These are phyloP conservation scores for Colletotrichum godetiae DNA, from an alignment of 2,329 filamentous ascomycete species.

Conservation along the genomic window DNA sequence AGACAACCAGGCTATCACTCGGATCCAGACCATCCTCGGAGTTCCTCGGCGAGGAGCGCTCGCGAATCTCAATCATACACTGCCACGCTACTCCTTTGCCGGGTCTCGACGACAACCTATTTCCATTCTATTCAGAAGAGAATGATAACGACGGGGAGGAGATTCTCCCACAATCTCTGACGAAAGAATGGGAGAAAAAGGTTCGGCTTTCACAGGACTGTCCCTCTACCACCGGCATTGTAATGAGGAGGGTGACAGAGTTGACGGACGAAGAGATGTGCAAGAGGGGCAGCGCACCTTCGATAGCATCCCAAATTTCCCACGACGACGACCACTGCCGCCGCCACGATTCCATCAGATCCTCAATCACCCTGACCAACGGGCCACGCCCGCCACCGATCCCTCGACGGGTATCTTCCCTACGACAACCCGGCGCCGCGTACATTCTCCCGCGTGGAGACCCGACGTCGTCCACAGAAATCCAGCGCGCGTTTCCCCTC, in stretches of 20 bases:
- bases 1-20: background rate
- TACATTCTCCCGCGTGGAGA: background rate
- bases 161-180: conserved; percentile 13
- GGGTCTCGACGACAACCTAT: background rate
- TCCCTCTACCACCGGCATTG: background rate
- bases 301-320: background rate
- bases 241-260: background rate
- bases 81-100: background rate
- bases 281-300: background rate
- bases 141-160: background rate
- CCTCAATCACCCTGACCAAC: conserved; percentile 1
- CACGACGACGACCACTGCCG: conserved; percentile 16
- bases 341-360: background rate
- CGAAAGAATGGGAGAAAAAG: conserved; percentile 19
- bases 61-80: conserved; percentile 14
- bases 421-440: background rate
- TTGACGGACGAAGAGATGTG: background rate
- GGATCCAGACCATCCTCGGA: conserved; percentile 17
- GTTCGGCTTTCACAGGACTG: background rate
- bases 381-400: background rate
- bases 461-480: background rate
- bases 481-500: background rate
- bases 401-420: background rate
- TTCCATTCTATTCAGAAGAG: background rate
- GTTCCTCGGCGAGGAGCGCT: conserved; percentile 16